A percentile compares a stretch with the other conserved stretches of the same genome.
phyloP scores from a whole-genome alignment of 129 eudicot species.

The Centella asiatica region DNA sequence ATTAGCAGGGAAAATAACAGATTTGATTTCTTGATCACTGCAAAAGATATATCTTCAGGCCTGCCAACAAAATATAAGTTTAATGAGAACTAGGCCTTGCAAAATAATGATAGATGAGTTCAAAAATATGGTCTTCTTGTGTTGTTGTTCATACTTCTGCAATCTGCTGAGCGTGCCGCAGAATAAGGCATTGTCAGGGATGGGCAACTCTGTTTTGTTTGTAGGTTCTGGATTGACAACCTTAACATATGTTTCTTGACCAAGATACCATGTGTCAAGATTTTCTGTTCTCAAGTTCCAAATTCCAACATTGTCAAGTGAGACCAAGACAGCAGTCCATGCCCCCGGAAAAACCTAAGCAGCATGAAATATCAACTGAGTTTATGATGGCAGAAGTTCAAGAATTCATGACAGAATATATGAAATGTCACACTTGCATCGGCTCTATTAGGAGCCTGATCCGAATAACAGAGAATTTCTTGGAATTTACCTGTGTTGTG shows the following conservation, averaged over 20 bases:
- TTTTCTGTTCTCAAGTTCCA: constrained; percentile 91
- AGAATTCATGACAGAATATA: too few species aligned
- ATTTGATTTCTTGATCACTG: constrained; percentile 3
- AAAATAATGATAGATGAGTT: not conserved
- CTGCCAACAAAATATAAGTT: constrained; percentile 5
- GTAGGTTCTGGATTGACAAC: constrained; percentile 66
- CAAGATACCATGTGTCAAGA: constrained; percentile 92
- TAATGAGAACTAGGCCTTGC: not conserved
- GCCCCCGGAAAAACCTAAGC: constrained; percentile 83
- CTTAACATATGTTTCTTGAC: constrained; percentile 82
- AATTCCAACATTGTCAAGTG: constrained; percentile 81
- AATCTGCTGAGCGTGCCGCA: constrained; percentile 57
- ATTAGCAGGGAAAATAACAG: constrained; percentile 7
- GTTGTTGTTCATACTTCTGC: constrained; percentile 50
- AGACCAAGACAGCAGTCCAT: constrained; percentile 80
- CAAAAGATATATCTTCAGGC: constrained; percentile 9
- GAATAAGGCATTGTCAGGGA: constrained; percentile 71
- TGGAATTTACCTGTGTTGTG: constrained; percentile 59
- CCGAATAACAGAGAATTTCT: not conserved
- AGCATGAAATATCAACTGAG: not conserved
- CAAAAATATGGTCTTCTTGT: not conserved
- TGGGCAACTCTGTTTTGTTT: constrained; percentile 75
- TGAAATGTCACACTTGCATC: not conserved
- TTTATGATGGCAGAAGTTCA: not conserved
- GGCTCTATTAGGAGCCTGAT: not conserved